Conservation (phyloP, 306 rosid genomes). For the Vicia villosa region DNA sequence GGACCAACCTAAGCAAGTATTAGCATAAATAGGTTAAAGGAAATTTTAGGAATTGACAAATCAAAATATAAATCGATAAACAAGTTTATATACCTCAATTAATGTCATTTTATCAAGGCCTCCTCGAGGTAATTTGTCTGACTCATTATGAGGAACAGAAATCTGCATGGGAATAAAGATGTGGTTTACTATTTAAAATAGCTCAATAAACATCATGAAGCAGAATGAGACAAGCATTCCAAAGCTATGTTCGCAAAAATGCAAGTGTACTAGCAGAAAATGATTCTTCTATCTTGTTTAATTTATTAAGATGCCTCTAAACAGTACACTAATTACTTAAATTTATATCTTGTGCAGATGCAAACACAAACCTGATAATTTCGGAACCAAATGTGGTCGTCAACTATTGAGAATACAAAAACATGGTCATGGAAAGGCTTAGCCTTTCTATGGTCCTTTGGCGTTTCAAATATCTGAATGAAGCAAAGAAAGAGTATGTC, state of each 20-base stretch:
- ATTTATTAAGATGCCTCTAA: not conserved
- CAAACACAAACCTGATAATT: slow-evolving; percentile 85
- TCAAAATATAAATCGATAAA: slow-evolving; percentile 22
- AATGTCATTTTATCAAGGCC: slow-evolving; percentile 92
- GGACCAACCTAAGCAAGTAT: slow-evolving; percentile 83
- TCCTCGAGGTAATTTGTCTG: slow-evolving; percentile 84
- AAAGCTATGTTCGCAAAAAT: slow-evolving; percentile 15
- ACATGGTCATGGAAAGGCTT: slow-evolving; percentile 96
- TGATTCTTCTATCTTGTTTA: not conserved
- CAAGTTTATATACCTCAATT: slow-evolving; percentile 61
- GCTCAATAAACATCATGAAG: not conserved
- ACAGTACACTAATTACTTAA: slow-evolving; percentile 1
- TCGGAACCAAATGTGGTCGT: slow-evolving; percentile 96
- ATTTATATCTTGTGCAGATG: slow-evolving; percentile 29
- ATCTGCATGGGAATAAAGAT: slow-evolving; percentile 48
- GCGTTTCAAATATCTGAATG: slow-evolving; percentile 83
- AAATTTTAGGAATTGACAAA: slow-evolving; percentile 5
- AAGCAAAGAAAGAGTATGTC: slow-evolving; percentile 14
- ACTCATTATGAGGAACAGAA: slow-evolving; percentile 81
- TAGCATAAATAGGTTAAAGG: slow-evolving; percentile 29
- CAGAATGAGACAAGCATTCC: slow-evolving; percentile 1
- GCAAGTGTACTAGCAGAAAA: not conserved
- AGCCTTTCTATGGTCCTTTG: slow-evolving; percentile 79
- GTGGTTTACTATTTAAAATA: not conserved
- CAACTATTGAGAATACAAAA: slow-evolving; percentile 92